Percentiles rank a stretch among this genome's conserved stretches.
Conservation (phyloP, 768 basidiomycete species). For the Hygrocybe punicea region DNA sequence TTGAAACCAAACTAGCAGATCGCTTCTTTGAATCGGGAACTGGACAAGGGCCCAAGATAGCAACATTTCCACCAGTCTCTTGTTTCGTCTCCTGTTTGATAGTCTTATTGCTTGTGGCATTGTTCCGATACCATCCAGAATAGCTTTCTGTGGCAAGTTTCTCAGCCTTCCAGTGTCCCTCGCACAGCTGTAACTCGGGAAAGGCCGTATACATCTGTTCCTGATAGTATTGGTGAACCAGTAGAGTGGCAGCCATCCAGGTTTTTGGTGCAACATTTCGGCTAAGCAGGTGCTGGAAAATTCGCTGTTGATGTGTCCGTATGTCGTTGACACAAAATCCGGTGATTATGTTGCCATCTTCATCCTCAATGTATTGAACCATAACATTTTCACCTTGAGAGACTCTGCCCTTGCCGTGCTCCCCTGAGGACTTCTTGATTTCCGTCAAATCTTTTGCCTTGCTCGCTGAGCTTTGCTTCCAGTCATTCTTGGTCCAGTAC, state of each 20-base stretch:
- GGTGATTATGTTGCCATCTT: not conserved
- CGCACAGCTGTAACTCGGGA: slow-evolving; percentile 8
- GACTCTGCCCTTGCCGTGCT: not conserved
- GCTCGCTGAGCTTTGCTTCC: not conserved
- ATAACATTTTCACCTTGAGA: not conserved
- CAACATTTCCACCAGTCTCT: no score
- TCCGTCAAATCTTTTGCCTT: no score
- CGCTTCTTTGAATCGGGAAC: not conserved
- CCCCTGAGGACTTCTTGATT: not conserved
- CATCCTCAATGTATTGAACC: not conserved
- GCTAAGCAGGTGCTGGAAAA: not conserved
- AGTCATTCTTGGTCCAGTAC: not conserved
- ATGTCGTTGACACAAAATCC: not conserved
- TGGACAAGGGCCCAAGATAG: no score
- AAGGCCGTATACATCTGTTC: slow-evolving; percentile 4
- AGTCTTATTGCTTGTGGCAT: not conserved
- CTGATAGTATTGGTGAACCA: not conserved
- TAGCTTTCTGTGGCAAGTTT: slow-evolving; percentile 4
- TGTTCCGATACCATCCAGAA: slow-evolving; percentile 3
- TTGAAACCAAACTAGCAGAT: no score
- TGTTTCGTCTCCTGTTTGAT: no score
- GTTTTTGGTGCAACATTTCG: not conserved
- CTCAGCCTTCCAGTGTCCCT: slow-evolving; percentile 12
- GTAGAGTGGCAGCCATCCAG: not conserved
- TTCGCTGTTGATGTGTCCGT: not conserved